phyloP scores from a whole-genome alignment of 1,284 basidiomycete species.

The Cryptococcus sp. region DNA sequence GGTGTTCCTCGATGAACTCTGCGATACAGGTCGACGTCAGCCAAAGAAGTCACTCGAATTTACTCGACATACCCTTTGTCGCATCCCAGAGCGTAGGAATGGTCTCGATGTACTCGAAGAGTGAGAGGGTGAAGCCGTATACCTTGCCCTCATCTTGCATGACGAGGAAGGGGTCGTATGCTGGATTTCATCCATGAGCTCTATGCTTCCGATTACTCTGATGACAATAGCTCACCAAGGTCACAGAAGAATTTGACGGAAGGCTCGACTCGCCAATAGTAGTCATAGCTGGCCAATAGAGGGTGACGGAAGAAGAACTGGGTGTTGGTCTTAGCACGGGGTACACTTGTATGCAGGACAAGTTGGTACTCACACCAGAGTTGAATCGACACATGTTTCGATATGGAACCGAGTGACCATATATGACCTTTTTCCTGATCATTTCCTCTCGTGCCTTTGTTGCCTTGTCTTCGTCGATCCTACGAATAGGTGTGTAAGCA shows the following conservation, averaged over 20 bases:
- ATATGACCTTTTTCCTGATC: slow-evolving; percentile 79
- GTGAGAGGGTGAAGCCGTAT: slow-evolving; percentile 75
- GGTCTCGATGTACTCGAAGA: slow-evolving; percentile 75
- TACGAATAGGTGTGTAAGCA: slow-evolving; percentile 3
- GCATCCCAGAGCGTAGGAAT: slow-evolving; percentile 74
- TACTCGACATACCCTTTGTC: slow-evolving; percentile 60
- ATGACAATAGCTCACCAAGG: slow-evolving; percentile 51
- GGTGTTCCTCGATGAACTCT: slow-evolving; percentile 70
- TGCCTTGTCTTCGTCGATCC: slow-evolving; percentile 72
- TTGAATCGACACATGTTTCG: slow-evolving; percentile 85
- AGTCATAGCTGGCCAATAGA: slow-evolving; percentile 75
- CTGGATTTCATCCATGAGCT: slow-evolving; percentile 23
- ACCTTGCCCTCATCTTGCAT: slow-evolving; percentile 79
- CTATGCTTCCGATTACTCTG: slow-evolving; percentile 5
- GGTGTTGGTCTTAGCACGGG: too few relatives aligned
- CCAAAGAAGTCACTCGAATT: neutral
- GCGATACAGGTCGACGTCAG: slow-evolving; percentile 5
- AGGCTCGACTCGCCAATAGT: slow-evolving; percentile 89
- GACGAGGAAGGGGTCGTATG: slow-evolving; percentile 80
- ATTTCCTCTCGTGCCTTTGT: slow-evolving; percentile 64
- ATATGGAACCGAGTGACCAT: slow-evolving; percentile 69
- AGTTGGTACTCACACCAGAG: slow-evolving; percentile 67
- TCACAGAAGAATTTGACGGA: slow-evolving; percentile 76
- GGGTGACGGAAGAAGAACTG: slow-evolving; percentile 79
- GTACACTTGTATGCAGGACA: slow-evolving; percentile 1